A percentile compares a stretch with the other conserved stretches of the same genome.
Conservation (phyloP, 768 basidiomycete genomes). For the Hypsizygus marmoreus region DNA sequence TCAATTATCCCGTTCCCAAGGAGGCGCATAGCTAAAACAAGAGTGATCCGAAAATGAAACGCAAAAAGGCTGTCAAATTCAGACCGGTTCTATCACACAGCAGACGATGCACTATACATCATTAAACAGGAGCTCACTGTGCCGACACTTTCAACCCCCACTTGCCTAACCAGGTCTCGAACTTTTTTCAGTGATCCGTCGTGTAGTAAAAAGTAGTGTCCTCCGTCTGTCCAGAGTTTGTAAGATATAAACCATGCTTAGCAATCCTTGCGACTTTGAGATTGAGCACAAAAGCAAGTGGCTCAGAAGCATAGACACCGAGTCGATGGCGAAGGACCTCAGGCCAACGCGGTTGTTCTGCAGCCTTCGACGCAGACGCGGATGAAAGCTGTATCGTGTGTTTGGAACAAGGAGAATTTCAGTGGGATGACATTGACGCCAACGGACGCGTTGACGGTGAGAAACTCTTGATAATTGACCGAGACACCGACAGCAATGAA, state of each 20-base stretch:
- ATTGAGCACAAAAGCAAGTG: neutral
- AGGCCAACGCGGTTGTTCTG: conserved; percentile 59
- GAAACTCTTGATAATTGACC: conserved; percentile 46
- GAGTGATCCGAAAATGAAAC: too few species aligned
- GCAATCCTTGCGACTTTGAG: conserved; percentile 45
- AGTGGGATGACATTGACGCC: conserved; percentile 49
- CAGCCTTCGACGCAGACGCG: conserved; percentile 57
- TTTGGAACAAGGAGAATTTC: neutral
- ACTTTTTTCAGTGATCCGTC: conserved; percentile 50
- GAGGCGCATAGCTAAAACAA: too few species aligned
- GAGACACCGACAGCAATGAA: conserved; percentile 50
- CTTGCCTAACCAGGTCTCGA: conserved; percentile 44
- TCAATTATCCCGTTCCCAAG: too few species aligned
- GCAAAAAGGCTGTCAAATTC: too few species aligned
- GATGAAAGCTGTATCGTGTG: conserved; percentile 29
- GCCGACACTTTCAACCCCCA: conserved; percentile 49
- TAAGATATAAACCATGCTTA: conserved; percentile 44
- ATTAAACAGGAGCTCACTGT: too few species aligned
- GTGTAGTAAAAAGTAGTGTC: conserved; percentile 57
- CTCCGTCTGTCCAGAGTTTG: conserved; percentile 52
- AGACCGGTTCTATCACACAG: too few species aligned
- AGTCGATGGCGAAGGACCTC: conserved; percentile 46
- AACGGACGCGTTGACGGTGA: conserved; percentile 46
- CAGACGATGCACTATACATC: too few species aligned
- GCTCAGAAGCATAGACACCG: conserved; percentile 27